phyloP scores from a whole-genome alignment of 129 eudicot genomes.

The Smallanthus sonchifolius region DNA sequence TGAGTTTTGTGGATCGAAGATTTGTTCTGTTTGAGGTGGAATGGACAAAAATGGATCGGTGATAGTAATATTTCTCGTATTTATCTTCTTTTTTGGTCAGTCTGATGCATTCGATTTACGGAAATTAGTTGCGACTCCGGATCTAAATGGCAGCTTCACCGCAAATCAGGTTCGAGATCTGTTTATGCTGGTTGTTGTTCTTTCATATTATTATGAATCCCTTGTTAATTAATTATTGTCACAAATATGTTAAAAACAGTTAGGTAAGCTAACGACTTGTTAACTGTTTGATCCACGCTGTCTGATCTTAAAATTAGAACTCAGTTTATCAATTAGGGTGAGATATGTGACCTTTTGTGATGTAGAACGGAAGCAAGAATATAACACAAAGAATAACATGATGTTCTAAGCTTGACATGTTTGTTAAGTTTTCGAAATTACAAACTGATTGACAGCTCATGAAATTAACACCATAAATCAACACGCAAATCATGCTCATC shows the following conservation, averaged over 20 bases:
- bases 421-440: too few relatives aligned
- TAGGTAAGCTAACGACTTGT: neutral
- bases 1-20: constrained; percentile 19
- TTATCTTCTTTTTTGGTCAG: neutral
- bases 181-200: neutral
- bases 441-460: too few relatives aligned
- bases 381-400: too few relatives aligned
- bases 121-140: constrained; percentile 9
- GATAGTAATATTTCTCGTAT: constrained; percentile 17
- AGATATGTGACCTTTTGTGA: neutral
- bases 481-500: too few relatives aligned
- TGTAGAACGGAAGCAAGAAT: too few relatives aligned
- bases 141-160: constrained; percentile 11
- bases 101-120: constrained; percentile 18
- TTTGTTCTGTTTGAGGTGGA: constrained; percentile 19
- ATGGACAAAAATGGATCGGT: constrained; percentile 27
- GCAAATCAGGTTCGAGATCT: constrained; percentile 23
- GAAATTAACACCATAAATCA: too few relatives aligned
- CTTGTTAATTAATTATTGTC: neutral
- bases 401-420: too few relatives aligned
- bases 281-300: constrained; percentile 5
- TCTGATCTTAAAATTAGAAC: neutral
- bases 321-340: neutral
- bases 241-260: neutral
- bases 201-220: neutral